Base-by-base conservation (phyloP, 176 grass and related monocot species). In the Eremochloa ophiuroides region DNA sequence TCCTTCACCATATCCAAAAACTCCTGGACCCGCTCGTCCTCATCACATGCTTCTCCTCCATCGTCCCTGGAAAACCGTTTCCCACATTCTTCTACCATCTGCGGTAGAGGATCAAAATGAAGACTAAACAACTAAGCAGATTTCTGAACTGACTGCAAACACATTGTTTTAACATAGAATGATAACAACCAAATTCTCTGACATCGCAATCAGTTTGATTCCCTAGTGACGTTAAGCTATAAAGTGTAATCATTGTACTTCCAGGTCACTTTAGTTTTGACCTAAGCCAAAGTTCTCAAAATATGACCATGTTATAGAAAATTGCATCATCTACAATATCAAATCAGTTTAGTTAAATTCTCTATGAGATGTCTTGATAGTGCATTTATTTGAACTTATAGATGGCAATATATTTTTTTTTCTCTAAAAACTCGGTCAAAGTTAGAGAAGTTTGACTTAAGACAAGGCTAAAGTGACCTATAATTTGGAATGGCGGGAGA, bases 41-140 rank as follows among this genome's bases (percentile, higher is more conserved):
- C 90, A 0, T 76, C 2, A 4, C 56, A 37, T 43, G 34, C 4
- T 53, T 65, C 56, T 85, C 71, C 73, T n/a, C 4, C 61, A 3
- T 85, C 69, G 0, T 84, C 82, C 83, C 20, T 88, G 8, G 28
- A 27, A 67, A 90, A 82, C 68, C 88, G 83, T n/a, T 33, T 80
- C 3, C 34, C 85, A 7, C 88, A 93, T 35, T 90, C 68, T 76
- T 88, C 85, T 80, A 86, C 31, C 71, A 90, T 83, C 88, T 90
- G 74, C 31, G 43, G 26, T 9, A 3, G 20, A 58, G 2, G 51
- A 58, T 58, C n/a, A 58, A 58, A 67, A 60, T 10, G 8, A 50
- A 27, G 22, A 40, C 61, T 53, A 20, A 48, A 73, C 46, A 76
- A 15, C 23, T 38, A n/a, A 85, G 16, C 39, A 80, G 10, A n/a